phyloP scores from a whole-genome alignment of 2,329 filamentous ascomycete genomes.

The Pyricularia pennisetigena region DNA sequence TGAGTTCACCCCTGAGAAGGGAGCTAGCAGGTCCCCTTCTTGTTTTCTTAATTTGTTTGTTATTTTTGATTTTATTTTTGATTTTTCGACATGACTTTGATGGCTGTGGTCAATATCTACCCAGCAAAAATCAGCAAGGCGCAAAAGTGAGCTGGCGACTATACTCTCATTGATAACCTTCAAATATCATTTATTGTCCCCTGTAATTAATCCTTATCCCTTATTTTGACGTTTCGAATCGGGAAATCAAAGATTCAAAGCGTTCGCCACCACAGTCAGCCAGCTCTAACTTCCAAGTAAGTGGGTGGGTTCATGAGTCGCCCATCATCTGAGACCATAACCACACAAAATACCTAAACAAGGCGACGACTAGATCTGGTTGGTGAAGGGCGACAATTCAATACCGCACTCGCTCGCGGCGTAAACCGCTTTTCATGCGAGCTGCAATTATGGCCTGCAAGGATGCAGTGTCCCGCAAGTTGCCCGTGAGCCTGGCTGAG shows the following conservation, averaged over 20 bases:
- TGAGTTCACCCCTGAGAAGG: not conserved
- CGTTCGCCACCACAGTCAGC: not conserved
- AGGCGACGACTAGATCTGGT: not conserved
- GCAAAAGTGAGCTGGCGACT: not conserved
- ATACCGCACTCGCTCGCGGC: not conserved
- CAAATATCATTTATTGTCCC: not conserved
- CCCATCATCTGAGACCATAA: not conserved
- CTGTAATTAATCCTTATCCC: not conserved
- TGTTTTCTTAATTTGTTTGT: not conserved
- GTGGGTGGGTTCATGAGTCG: not conserved
- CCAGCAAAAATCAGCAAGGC: not conserved
- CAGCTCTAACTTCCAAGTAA: not conserved
- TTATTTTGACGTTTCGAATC: not conserved
- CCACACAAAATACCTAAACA: not conserved
- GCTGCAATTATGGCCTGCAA: constrained; percentile 16
- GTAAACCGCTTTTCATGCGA: not conserved
- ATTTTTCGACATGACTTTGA: not conserved
- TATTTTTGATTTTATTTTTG: no score
- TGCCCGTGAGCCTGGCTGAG: constrained; percentile 74
- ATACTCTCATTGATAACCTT: no score
- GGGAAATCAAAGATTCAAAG: not conserved
- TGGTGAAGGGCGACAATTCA: not conserved
- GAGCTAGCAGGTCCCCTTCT: not conserved
- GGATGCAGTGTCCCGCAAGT: constrained; percentile 73
- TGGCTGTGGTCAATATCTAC: not conserved